Conservation (phyloP, 2,329 filamentous ascomycete genomes). For the Cadophora malorum region DNA sequence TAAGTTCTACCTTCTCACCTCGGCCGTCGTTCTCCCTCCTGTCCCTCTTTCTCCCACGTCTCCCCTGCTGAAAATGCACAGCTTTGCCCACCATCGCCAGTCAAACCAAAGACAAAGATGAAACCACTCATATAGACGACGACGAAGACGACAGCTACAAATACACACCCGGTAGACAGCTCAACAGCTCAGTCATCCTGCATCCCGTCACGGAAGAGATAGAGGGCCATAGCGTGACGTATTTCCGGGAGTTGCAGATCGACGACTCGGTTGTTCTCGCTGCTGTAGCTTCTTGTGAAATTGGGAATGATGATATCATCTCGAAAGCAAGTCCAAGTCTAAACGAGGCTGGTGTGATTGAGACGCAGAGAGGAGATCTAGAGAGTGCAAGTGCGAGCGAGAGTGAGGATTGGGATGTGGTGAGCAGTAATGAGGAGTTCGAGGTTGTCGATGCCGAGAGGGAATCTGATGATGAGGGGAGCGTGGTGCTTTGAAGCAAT, state of each 20-base stretch:
- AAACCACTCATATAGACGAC: background rate
- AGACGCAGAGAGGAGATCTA: no score
- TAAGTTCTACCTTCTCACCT: background rate
- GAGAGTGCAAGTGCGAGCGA: no score
- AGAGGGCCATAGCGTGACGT: background rate
- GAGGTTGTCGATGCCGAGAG: background rate
- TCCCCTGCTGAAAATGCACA: no score
- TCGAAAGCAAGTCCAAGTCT: no score
- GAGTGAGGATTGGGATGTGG: slow-evolving; percentile 14
- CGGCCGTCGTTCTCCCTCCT: no score
- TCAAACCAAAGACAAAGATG: background rate
- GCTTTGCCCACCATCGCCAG: background rate
- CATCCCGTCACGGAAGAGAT: background rate
- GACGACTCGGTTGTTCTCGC: slow-evolving; percentile 6
- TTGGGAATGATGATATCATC: background rate
- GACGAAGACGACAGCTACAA: background rate
- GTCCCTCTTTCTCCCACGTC: no score
- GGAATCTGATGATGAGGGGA: background rate
- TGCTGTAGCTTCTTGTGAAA: no score
- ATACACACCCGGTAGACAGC: background rate
- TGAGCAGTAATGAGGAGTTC: slow-evolving; percentile 12
- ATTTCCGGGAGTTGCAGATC: background rate
- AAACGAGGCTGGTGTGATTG: no score
- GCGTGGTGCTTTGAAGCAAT: background rate
- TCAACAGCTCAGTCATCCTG: background rate